These are phyloP conservation scores for Fusarium compactum DNA, from an alignment of 2,329 filamentous ascomycete genomes.

Conservation along the genomic window DNA sequence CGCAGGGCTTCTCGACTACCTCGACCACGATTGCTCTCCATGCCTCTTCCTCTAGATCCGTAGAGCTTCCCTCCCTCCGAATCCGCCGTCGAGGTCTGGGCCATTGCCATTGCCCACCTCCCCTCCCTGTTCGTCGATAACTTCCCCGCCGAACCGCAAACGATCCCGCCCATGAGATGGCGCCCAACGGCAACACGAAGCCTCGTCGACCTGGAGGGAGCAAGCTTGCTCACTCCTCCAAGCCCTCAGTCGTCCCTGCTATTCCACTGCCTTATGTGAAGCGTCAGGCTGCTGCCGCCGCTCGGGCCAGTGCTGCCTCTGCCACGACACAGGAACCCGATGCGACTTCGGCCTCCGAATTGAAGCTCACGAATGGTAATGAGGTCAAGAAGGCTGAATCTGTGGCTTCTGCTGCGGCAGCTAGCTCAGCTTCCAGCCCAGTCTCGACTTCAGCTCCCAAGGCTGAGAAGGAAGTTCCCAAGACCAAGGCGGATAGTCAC, in stretches of 20 bases:
- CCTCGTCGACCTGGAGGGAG: slow-evolving; percentile 48
- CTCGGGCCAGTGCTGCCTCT: slow-evolving; percentile 42
- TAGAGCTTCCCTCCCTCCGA: slow-evolving; percentile 46
- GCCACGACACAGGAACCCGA: slow-evolving; percentile 22
- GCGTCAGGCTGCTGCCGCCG: slow-evolving; percentile 53
- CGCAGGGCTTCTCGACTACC: slow-evolving; percentile 27
- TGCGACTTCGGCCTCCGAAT: slow-evolving; percentile 23
- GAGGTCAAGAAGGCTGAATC: slow-evolving; percentile 17
- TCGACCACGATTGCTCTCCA: slow-evolving; percentile 45
- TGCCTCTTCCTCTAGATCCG: slow-evolving; percentile 51
- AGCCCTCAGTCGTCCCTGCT: slow-evolving; percentile 54
- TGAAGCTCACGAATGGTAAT: slow-evolving; percentile 41
- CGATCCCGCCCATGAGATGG: slow-evolving; percentile 48
- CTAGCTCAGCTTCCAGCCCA: slow-evolving; percentile 24
- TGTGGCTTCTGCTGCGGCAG: slow-evolving; percentile 5
- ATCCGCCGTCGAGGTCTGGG: slow-evolving; percentile 43
- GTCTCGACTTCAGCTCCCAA: slow-evolving; percentile 28
- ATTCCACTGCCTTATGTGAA: slow-evolving; percentile 56
- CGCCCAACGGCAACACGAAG: slow-evolving; percentile 52
- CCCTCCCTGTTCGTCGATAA: slow-evolving; percentile 32
- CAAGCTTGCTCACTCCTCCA: slow-evolving; percentile 50
- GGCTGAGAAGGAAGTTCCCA: slow-evolving; percentile 18
- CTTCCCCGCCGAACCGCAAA: slow-evolving; percentile 41
- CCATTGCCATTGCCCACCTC: slow-evolving; percentile 42
- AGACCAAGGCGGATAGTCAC: slow-evolving; percentile 26